Base-by-base conservation (phyloP, 2,329 filamentous ascomycete genomes). In the Exophiala sideris region DNA sequence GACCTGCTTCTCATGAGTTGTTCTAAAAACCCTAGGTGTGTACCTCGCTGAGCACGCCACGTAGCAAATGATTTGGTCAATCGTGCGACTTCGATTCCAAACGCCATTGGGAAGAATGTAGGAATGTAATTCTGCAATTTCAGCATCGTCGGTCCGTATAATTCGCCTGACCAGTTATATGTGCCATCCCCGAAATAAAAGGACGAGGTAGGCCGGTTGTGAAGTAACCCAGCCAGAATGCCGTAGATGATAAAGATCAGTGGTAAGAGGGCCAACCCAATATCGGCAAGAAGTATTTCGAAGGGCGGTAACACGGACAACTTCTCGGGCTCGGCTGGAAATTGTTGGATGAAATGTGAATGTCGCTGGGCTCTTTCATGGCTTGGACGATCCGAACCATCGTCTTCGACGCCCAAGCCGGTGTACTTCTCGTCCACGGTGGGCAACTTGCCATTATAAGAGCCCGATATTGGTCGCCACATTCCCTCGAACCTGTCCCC, bases 121-220 rank as follows among this genome's bases (percentile, higher is more conserved):
- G 45, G 45, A 11, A 48, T 48, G 34, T 48, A 48, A n/a, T 48
- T 38, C 18, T 48, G 45, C 45, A 48, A 9, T 32, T 36, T 48
- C 11, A 48, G 45, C 45, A 48, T 48, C 16, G 45, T 32, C 2
- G 45, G 45, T 20, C 45, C 45, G 14, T 48, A 48, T 34, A 48
- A 20, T 14, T 48, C 32, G 10, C 45, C 45, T n/a, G 45, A 48
- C 45, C 45, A 48, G 16, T 48, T 48, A 12, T 48, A 48, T 20
- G 32, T 34, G 21, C 38, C 45, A 14, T 48, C 45, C 16, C 45
- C 45, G 14, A 48, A 48, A 24, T 48, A 48, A 24, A 36, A 48
- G 34, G 45, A 48, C 36, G 45, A 18, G 16, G 45, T 48, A 18
- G 45, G 45, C 2, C 45, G 45, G 10, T 34, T 34, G 18, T 48